Percentiles rank a stretch among this genome's conserved stretches.
Evolutionary conservation across 352 stramenopile species (phyloP).

Genomic region (Globisporangium spiculum): DNA sequence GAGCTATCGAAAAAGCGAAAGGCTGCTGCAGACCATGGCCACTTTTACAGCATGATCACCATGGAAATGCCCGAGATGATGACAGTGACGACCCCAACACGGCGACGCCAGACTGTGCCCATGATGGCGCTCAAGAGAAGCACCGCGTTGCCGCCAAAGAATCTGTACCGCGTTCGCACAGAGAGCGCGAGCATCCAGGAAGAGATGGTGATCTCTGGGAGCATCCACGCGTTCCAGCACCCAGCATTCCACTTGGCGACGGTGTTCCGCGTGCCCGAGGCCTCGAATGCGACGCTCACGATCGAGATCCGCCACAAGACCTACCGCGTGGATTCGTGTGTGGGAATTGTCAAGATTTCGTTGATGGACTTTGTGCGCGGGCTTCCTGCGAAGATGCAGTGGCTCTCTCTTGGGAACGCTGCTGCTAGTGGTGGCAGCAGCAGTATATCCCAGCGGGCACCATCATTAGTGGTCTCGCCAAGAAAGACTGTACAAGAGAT

Average conservation of each 20-base stretch:
- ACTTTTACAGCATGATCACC: conserved; percentile 25
- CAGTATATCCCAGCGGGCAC: not conserved
- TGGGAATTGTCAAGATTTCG: conserved; percentile 32
- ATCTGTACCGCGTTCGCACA: conserved; percentile 46
- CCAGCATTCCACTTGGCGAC: conserved; percentile 38
- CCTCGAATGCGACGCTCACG: conserved; percentile 31
- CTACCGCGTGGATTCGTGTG: conserved; percentile 22
- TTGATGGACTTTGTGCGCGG: conserved; percentile 57
- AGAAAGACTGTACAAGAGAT: conserved; percentile 7
- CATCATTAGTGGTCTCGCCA: not conserved
- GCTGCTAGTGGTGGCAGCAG: not conserved
- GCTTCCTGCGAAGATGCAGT: conserved; percentile 60
- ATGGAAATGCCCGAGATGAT: conserved; percentile 23
- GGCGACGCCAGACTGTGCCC: conserved; percentile 16
- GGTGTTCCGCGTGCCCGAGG: conserved; percentile 48
- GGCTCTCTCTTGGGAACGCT: conserved; percentile 34
- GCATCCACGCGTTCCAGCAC: conserved; percentile 41
- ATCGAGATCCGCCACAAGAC: conserved; percentile 49
- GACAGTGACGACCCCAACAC: not conserved
- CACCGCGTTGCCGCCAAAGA: conserved; percentile 3
- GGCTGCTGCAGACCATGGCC: conserved; percentile 14
- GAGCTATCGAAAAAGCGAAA: conserved; percentile 3
- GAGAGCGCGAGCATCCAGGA: conserved; percentile 43
- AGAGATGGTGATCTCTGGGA: conserved; percentile 44
- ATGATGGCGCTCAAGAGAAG: conserved; percentile 1